phyloP scores from a whole-genome alignment of 2,329 filamentous ascomycete species.

The Fusarium mundagurra region DNA sequence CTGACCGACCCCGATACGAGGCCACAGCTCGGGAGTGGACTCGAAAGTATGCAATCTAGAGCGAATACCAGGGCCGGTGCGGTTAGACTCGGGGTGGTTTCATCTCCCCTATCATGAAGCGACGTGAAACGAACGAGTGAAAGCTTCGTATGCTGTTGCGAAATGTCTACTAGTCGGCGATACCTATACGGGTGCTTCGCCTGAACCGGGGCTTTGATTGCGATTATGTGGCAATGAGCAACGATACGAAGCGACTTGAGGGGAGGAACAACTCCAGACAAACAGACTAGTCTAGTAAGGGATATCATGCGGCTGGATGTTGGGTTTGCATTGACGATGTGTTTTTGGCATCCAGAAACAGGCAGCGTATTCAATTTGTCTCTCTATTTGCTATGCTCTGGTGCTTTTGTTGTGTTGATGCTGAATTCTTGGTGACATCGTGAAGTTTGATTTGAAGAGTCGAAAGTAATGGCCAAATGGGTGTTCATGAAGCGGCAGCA shows the following conservation, averaged over 20 bases:
- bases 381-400: slow-evolving; percentile 16
- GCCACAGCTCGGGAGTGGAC: slow-evolving; percentile 98
- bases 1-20: slow-evolving; percentile 94
- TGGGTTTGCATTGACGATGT: slow-evolving; percentile 51
- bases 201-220: slow-evolving; percentile 34
- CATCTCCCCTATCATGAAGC: slow-evolving; percentile 41
- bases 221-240: slow-evolving; percentile 39
- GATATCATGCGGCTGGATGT: slow-evolving; percentile 52
- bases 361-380: slow-evolving; percentile 47
- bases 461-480: background rate
- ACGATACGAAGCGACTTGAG: slow-evolving; percentile 40
- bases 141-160: slow-evolving; percentile 40
- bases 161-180: slow-evolving; percentile 33
- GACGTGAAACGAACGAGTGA: slow-evolving; percentile 41
- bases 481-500: background rate
- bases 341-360: slow-evolving; percentile 46
- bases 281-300: slow-evolving; percentile 51
- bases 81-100: slow-evolving; percentile 44
- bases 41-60: slow-evolving; percentile 95
- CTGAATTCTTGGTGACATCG: background rate
- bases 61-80: slow-evolving; percentile 25
- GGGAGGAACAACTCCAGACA: slow-evolving; percentile 50
- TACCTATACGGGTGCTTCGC: slow-evolving; percentile 27
- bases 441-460: background rate
- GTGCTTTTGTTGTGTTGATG: background rate